Percentiles rank a stretch among this genome's conserved stretches.
Evolutionary conservation across 352 stramenopile genomes (phyloP).

Genomic region (Thraustochytrium striatum): DNA sequence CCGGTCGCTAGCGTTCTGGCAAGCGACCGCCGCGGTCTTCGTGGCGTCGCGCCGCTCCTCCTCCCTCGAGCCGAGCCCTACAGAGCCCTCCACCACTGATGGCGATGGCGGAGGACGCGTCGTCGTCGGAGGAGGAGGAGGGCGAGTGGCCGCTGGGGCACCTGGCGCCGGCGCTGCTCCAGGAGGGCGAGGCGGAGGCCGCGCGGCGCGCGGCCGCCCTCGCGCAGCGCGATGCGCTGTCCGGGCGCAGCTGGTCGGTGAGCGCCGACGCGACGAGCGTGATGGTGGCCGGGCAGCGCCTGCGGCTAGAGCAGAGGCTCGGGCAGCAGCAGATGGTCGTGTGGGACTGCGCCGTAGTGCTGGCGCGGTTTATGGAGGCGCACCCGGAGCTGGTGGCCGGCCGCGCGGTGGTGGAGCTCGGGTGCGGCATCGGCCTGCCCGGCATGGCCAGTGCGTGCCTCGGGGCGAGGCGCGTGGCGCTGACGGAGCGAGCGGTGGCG

Average conservation of each 20-base stretch:
- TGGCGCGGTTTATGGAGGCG: constrained; percentile 1
- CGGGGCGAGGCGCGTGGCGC: not conserved
- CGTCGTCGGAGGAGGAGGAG: no score
- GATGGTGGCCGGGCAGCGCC: not conserved
- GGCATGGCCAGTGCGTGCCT: not conserved
- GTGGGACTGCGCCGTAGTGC: constrained; percentile 17
- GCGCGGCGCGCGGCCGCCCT: not conserved
- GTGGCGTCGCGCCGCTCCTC: no score
- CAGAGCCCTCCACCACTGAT: no score
- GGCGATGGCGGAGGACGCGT: no score
- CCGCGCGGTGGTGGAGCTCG: constrained; percentile 21
- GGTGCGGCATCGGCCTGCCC: constrained; percentile 15
- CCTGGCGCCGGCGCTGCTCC: not conserved
- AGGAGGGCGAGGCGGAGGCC: not conserved
- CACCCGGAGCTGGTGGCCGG: not conserved
- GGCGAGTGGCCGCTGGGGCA: no score
- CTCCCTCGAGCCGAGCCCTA: no score
- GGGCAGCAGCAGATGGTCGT: constrained; percentile 8
- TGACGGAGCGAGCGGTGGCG: constrained; percentile 8
- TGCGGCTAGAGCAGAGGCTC: not conserved
- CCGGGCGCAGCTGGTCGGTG: not conserved
- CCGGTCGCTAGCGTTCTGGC: no score
- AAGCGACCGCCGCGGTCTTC: no score
- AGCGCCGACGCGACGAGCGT: not conserved
- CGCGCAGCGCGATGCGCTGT: not conserved